Evolutionary conservation across 768 basidiomycete species (phyloP).

Genomic region (Mycena crocata): DNA sequence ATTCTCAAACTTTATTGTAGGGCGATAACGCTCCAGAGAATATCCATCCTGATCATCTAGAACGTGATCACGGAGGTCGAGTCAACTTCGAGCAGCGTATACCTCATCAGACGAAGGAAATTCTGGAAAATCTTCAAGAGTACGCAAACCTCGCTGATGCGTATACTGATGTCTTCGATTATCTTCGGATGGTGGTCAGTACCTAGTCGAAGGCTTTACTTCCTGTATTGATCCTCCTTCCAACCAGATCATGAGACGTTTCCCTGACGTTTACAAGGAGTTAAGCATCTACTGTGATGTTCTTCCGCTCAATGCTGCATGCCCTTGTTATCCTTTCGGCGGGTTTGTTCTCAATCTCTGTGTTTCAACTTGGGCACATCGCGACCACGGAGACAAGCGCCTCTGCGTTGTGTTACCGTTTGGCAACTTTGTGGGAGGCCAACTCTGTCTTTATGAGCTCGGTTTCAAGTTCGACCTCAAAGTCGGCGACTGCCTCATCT

Average conservation of each 20-base stretch:
- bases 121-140: background rate
- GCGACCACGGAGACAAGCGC: constrained; percentile 34
- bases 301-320: constrained; percentile 32
- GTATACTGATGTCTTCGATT: constrained; percentile 9
- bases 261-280: constrained; percentile 35
- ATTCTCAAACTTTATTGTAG: background rate
- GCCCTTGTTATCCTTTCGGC: constrained; percentile 36
- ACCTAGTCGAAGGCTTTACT: background rate
- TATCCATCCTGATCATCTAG: background rate
- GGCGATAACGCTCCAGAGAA: background rate
- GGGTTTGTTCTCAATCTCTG: constrained; percentile 40
- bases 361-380: constrained; percentile 38
- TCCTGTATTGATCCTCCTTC: background rate
- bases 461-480: background rate
- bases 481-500: background rate
- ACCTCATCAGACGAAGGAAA: background rate
- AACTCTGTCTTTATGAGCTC: constrained; percentile 7
- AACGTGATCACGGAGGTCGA: background rate
- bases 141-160: constrained; percentile 9
- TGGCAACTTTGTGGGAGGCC: background rate
- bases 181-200: constrained; percentile 6
- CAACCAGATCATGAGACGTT: constrained; percentile 32
- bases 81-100: background rate
- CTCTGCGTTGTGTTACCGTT: constrained; percentile 41
- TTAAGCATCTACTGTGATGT: constrained; percentile 32